Percentiles rank a stretch among this genome's conserved stretches.
These are phyloP conservation scores for Brassica hybrid DNA, from an alignment of 441 rosid species.

Conservation along the genomic window DNA sequence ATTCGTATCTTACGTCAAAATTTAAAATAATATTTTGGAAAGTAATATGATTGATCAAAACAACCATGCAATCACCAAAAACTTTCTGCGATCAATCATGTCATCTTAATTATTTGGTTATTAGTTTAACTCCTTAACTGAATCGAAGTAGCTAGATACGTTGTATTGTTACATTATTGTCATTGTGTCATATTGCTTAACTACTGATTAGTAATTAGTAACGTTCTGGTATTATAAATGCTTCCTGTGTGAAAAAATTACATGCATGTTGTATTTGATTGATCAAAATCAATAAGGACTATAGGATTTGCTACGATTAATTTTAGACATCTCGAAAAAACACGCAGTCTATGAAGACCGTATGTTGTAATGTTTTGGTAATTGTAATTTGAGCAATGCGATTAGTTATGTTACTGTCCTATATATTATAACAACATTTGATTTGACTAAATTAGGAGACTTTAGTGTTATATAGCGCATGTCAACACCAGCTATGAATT, in stretches of 20 bases:
- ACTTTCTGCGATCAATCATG: slow-evolving; percentile 2
- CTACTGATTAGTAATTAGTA: neutral
- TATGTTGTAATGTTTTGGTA: slow-evolving; percentile 9
- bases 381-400: neutral
- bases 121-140: slow-evolving; percentile 15
- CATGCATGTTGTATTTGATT: neutral
- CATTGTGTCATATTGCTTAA: neutral
- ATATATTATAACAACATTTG: neutral
- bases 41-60: slow-evolving; percentile 33
- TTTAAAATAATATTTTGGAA: slow-evolving; percentile 7
- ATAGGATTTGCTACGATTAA: neutral
- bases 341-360: neutral
- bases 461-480: neutral
- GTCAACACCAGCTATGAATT: slow-evolving; percentile 2
- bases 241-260: neutral
- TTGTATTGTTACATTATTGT: neutral
- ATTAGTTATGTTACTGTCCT: slow-evolving; percentile 10
- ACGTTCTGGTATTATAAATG: neutral
- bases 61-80: slow-evolving; percentile 1
- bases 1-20: slow-evolving; percentile 4
- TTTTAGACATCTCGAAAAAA: neutral
- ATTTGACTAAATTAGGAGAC: neutral
- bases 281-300: neutral
- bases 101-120: slow-evolving; percentile 21
- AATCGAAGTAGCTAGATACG: neutral